These are phyloP conservation scores for Russula griseocarnosa DNA, from an alignment of 768 basidiomycete genomes.

Conservation along the genomic window DNA sequence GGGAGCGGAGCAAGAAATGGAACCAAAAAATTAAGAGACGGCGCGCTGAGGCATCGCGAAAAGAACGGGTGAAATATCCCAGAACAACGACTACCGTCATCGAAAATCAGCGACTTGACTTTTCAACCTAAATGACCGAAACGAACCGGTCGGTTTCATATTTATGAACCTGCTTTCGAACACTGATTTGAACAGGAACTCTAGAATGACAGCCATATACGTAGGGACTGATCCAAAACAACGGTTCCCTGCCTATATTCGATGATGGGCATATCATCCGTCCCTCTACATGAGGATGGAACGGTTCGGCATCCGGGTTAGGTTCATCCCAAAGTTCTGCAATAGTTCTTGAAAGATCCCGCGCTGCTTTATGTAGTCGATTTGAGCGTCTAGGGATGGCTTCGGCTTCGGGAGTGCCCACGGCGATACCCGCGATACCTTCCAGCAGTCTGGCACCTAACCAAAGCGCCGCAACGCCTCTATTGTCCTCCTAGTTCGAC, in stretches of 20 bases:
- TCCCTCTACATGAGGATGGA: constrained; percentile 29
- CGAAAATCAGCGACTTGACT: constrained; percentile 1
- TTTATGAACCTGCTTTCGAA: constrained; percentile 30
- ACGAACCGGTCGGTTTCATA: constrained; percentile 28
- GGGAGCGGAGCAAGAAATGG: constrained; percentile 28
- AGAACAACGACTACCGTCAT: constrained; percentile 23
- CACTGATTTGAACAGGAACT: constrained; percentile 28
- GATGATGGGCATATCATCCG: constrained; percentile 12
- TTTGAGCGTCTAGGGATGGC: constrained; percentile 35
- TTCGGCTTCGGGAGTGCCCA: constrained; percentile 36
- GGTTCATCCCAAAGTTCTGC: constrained; percentile 67
- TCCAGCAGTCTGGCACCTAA: constrained; percentile 73
- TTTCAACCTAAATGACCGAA: neutral
- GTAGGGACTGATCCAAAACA: constrained; percentile 32
- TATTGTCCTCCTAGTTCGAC: constrained; percentile 42
- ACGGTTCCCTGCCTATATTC: constrained; percentile 23
- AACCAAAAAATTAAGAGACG: constrained; percentile 25
- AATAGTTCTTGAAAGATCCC: constrained; percentile 57
- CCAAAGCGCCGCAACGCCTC: constrained; percentile 76
- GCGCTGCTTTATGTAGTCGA: constrained; percentile 60
- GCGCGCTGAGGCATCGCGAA: constrained; percentile 29
- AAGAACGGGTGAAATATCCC: constrained; percentile 29
- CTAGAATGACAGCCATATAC: constrained; percentile 38
- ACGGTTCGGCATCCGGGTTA: constrained; percentile 29
- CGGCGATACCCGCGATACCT: constrained; percentile 54